Evolutionary conservation across 768 basidiomycete genomes (phyloP).

Genomic region (Lactarius quietus): DNA sequence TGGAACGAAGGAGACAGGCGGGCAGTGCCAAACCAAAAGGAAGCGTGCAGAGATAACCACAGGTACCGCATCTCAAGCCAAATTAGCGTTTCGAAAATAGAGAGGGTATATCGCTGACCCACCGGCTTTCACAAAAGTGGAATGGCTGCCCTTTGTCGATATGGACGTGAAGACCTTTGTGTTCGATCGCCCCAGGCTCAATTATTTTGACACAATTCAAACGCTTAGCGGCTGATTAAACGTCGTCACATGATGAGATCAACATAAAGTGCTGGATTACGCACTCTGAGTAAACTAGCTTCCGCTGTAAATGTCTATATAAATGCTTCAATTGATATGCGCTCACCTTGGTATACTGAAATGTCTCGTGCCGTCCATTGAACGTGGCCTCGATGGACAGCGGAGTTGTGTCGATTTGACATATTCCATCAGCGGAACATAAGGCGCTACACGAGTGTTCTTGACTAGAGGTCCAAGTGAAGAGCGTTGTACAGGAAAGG

Average conservation of each 20-base stretch:
- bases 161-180: conserved; percentile 49
- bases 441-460: conserved; percentile 44
- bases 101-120: too few species aligned
- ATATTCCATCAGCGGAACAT: conserved; percentile 49
- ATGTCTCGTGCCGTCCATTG: conserved; percentile 55
- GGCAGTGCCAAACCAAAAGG: conserved; percentile 41
- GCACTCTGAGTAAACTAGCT: conserved; percentile 53
- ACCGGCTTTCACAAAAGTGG: conserved; percentile 39
- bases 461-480: conserved; percentile 37
- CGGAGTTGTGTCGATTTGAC: conserved; percentile 56
- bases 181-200: conserved; percentile 34
- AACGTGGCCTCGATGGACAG: conserved; percentile 62
- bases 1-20: too few species aligned
- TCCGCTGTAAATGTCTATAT: too few species aligned
- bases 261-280: background rate
- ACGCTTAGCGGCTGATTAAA: conserved; percentile 44
- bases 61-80: conserved; percentile 26
- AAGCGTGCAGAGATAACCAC: conserved; percentile 56
- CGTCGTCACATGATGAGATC: background rate
- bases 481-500: background rate
- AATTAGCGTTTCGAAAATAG: too few species aligned
- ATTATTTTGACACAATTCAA: conserved; percentile 48
- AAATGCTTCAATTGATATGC: background rate
- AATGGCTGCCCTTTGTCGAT: conserved; percentile 35
- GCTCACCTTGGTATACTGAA: conserved; percentile 60